Conservation (phyloP, 768 basidiomycete genomes). For the Boletus rufocinnamomeus region DNA sequence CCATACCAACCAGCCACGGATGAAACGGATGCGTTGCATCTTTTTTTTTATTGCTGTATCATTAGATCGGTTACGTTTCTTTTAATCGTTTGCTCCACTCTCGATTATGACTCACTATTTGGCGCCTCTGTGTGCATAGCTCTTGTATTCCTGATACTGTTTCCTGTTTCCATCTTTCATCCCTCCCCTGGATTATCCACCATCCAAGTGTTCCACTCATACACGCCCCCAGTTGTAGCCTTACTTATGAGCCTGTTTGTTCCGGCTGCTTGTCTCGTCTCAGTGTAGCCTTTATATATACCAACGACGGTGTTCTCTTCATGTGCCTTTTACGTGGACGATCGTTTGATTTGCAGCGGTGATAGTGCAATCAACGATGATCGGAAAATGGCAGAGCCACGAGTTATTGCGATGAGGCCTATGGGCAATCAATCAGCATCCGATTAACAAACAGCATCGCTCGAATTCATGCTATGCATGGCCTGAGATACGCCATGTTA, state of each 20-base stretch:
- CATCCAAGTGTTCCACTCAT: background rate
- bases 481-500: background rate
- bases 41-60: constrained; percentile 9
- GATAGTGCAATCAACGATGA: background rate
- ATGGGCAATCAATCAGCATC: background rate
- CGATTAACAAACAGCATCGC: background rate
- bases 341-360: background rate
- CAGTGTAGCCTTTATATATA: constrained; percentile 1
- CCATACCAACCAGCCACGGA: background rate
- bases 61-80: background rate
- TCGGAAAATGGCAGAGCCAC: background rate
- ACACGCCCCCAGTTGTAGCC: background rate
- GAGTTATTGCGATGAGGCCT: background rate
- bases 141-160: background rate
- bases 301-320: background rate
- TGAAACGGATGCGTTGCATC: background rate
- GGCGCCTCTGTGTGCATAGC: background rate
- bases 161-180: background rate
- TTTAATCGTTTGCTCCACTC: background rate
- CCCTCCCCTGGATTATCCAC: background rate
- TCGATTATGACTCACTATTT: background rate
- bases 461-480: background rate
- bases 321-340: background rate
- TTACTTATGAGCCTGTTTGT: background rate
- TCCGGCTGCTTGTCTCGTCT: background rate